These are phyloP conservation scores for Heliamphora pulchella DNA, from an alignment of 179 eudicot genomes.

Conservation along the genomic window DNA sequence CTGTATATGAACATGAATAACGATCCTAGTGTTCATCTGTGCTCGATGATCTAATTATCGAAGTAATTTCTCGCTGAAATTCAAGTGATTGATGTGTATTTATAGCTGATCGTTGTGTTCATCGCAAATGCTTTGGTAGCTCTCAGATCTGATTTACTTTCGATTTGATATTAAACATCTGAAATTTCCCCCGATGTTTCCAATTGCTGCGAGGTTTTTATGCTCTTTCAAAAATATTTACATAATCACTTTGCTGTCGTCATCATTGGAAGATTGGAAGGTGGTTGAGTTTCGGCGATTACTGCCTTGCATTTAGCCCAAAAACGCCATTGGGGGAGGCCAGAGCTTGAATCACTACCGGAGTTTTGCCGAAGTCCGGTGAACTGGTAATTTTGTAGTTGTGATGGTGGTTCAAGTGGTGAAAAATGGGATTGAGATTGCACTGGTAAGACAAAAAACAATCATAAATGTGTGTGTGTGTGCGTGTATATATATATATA, in stretches of 20 bases:
- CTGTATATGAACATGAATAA: neutral
- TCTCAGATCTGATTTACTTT: neutral
- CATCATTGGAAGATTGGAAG: neutral
- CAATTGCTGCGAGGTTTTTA: neutral
- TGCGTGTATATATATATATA: too few relatives aligned
- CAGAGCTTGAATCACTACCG: too few relatives aligned
- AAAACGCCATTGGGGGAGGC: too few relatives aligned
- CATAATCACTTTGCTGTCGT: neutral
- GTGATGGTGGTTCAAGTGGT: too few relatives aligned
- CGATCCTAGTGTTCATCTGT: neutral
- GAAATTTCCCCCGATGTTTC: neutral
- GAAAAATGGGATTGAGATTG: too few relatives aligned
- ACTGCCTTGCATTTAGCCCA: too few relatives aligned
- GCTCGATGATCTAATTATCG: constrained; percentile 9
- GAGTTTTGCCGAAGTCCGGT: too few relatives aligned
- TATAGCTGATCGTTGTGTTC: neutral
- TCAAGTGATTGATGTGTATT: neutral
- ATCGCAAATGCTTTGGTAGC: neutral
- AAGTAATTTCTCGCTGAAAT: neutral
- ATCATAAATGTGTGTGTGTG: too few relatives aligned
- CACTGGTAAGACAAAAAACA: too few relatives aligned
- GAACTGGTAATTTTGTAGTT: too few relatives aligned
- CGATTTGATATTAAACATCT: neutral
- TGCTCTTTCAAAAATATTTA: neutral
- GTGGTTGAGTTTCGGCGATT: neutral